Evolutionary conservation across 176 grass and related monocot species (phyloP).

Genomic region (Rhynchospora pubera): DNA sequence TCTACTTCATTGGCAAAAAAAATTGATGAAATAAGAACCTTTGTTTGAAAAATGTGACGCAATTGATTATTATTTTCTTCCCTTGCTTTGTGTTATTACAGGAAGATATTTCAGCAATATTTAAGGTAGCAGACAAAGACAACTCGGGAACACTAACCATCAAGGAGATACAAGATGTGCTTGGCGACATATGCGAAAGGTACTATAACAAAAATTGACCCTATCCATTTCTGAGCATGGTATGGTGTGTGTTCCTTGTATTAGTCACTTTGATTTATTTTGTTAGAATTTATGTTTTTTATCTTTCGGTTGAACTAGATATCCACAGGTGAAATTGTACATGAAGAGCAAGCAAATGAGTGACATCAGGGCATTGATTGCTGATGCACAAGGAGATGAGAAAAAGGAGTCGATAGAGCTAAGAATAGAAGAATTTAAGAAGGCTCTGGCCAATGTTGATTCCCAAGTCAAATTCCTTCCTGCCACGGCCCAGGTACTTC

Average conservation of each 20-base stretch:
- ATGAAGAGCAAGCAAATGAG: conserved; percentile 96
- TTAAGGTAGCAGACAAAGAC: conserved; percentile 93
- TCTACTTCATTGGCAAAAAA: neutral
- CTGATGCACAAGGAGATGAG: conserved; percentile 52
- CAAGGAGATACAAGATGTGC: conserved; percentile 87
- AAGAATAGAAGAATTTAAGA: conserved; percentile 95
- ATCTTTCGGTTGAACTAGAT: conserved; percentile 17
- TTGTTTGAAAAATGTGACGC: neutral
- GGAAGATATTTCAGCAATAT: conserved; percentile 93
- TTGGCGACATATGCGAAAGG: conserved; percentile 77
- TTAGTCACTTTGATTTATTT: neutral
- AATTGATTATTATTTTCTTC: neutral
- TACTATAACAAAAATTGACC: neutral
- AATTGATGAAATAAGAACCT: neutral
- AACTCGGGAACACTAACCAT: conserved; percentile 95
- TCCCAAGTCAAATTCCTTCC: conserved; percentile 92
- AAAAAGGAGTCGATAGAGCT: conserved; percentile 74
- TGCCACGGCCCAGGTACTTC: conserved; percentile 80
- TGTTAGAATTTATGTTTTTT: neutral
- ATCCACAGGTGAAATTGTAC: conserved; percentile 89
- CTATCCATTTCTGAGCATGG: neutral
- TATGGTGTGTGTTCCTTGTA: neutral
- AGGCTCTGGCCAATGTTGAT: conserved; percentile 81
- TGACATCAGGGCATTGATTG: conserved; percentile 60
- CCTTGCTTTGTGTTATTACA: conserved; percentile 21